Percentiles rank a stretch among this genome's conserved stretches.
These are phyloP conservation scores for Neonectria neomacrospora DNA, from an alignment of 2,329 filamentous ascomycete species.

Conservation along the genomic window DNA sequence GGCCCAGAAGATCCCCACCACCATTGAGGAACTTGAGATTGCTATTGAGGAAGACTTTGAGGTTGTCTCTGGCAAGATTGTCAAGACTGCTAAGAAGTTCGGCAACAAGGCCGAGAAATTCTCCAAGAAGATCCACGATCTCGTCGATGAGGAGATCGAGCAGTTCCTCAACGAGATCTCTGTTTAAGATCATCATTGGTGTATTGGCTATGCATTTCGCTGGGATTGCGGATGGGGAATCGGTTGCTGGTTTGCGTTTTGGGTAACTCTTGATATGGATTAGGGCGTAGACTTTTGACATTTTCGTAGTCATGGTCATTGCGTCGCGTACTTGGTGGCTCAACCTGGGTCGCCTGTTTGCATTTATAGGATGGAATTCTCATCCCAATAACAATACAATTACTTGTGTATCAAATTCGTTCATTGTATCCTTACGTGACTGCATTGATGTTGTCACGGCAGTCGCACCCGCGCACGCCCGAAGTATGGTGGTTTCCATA, in stretches of 20 bases:
- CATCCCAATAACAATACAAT: conserved; percentile 24
- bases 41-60: conserved; percentile 71
- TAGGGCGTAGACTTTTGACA: conserved; percentile 34
- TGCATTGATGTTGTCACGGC: not conserved
- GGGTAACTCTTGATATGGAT: conserved; percentile 43
- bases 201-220: conserved; percentile 42
- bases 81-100: conserved; percentile 63
- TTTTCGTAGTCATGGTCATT: conserved; percentile 30
- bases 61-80: conserved; percentile 65
- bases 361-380: conserved; percentile 17
- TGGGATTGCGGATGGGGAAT: conserved; percentile 40
- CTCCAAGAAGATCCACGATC: conserved; percentile 70
- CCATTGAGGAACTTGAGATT: conserved; percentile 70
- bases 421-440: not conserved
- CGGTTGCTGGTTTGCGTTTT: conserved; percentile 40
- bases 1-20: conserved; percentile 58
- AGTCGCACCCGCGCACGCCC: not conserved
- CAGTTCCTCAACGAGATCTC: conserved; percentile 67
- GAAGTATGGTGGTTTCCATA: too few species aligned
- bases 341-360: conserved; percentile 24
- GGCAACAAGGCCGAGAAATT: conserved; percentile 69
- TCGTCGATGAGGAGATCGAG: conserved; percentile 70
- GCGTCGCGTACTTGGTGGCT: conserved; percentile 29
- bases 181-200: conserved; percentile 48
- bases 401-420: conserved; percentile 15